Evolutionary conservation across 2,329 filamentous ascomycete species (phyloP).

Genomic region (Alternaria incomplexa): DNA sequence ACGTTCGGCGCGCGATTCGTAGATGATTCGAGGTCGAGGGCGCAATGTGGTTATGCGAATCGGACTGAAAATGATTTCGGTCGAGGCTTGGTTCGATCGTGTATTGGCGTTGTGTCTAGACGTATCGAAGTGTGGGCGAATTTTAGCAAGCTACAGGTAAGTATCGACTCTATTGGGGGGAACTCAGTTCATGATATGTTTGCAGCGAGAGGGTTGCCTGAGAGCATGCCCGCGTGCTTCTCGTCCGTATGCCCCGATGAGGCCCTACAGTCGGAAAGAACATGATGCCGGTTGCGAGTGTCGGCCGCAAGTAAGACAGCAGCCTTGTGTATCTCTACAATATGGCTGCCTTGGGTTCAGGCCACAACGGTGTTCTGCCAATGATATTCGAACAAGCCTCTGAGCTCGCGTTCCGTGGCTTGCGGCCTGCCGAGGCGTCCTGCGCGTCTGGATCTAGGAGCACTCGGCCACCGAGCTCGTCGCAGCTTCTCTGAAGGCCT

Average conservation of each 20-base stretch:
- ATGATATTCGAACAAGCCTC: not conserved
- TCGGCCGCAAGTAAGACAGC: not conserved
- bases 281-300: not conserved
- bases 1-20: not conserved
- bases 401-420: not conserved
- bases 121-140: not conserved
- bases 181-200: not conserved
- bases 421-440: not conserved
- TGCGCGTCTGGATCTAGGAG: not conserved
- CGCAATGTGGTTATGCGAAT: not conserved
- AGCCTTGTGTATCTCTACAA: not conserved
- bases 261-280: not conserved
- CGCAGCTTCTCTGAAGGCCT: not conserved
- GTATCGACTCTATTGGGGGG: too few species aligned
- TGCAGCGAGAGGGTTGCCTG: not conserved
- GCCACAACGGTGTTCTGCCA: not conserved
- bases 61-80: not conserved
- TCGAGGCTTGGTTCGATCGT: not conserved
- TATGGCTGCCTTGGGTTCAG: not conserved
- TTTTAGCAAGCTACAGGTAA: not conserved
- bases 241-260: not conserved
- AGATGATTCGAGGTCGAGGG: not conserved
- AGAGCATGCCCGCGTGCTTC: not conserved
- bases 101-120: not conserved
- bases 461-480: slow-evolving; percentile 2